Conservation (phyloP, 1,284 basidiomycete species). For the Lentinula novae-zelandiae region DNA sequence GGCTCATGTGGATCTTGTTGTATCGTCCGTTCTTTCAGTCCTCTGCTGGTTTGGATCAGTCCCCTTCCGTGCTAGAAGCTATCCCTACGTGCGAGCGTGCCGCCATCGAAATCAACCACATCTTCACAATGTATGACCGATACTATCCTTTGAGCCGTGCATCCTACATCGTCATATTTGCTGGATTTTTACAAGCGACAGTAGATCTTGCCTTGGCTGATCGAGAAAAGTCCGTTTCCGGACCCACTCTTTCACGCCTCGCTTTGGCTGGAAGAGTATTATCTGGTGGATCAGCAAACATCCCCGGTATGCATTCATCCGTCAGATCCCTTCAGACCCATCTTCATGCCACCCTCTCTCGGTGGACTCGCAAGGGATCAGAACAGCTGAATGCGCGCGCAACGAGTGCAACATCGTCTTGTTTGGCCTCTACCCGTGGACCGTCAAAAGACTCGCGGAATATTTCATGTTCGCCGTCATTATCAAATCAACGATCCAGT, state of each 20-base stretch:
- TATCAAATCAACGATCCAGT: not conserved
- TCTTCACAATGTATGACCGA: constrained; percentile 13
- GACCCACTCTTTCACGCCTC: constrained; percentile 10
- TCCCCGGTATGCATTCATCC: constrained; percentile 16
- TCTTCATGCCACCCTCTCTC: constrained; percentile 10
- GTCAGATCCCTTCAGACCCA: constrained; percentile 11
- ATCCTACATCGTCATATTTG: constrained; percentile 15
- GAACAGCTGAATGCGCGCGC: not conserved
- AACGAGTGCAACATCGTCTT: not conserved
- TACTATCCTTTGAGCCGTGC: constrained; percentile 14
- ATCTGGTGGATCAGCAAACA: constrained; percentile 7
- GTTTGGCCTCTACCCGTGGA: not conserved
- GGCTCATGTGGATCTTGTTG: constrained; percentile 16
- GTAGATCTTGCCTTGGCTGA: constrained; percentile 15
- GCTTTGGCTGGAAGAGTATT: constrained; percentile 13
- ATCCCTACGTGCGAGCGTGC: constrained; percentile 13
- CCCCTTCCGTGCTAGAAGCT: constrained; percentile 10
- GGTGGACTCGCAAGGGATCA: not conserved
- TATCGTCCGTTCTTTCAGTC: constrained; percentile 16
- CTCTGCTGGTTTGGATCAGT: constrained; percentile 1
- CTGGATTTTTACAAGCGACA: constrained; percentile 16
- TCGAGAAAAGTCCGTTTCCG: constrained; percentile 7
- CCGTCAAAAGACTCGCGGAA: not conserved
- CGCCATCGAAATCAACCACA: constrained; percentile 12
- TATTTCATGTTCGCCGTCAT: not conserved